phyloP scores from a whole-genome alignment of 441 rosid genomes.

The Populus tomentosa region DNA sequence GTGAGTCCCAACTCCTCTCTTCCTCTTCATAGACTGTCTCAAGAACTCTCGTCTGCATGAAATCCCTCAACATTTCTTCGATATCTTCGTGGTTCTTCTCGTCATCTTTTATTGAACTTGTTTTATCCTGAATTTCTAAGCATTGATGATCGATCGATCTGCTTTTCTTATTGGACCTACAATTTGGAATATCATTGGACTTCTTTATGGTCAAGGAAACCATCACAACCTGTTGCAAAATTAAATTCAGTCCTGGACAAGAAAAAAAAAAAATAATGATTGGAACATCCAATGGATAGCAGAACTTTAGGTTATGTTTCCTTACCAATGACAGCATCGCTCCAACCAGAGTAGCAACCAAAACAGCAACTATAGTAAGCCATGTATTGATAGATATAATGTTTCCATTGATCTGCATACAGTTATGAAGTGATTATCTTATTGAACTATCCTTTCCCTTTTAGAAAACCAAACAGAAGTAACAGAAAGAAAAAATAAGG shows the following conservation, averaged over 20 bases:
- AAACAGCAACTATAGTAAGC: no score
- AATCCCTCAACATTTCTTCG: conserved; percentile 22
- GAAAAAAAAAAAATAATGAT: no score
- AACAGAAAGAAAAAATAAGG: not conserved
- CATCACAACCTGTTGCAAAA: conserved; percentile 10
- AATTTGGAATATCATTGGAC: not conserved
- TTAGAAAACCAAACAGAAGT: not conserved
- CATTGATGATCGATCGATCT: not conserved
- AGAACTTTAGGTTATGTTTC: not conserved
- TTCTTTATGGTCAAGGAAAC: conserved; percentile 22
- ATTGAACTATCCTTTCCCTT: not conserved
- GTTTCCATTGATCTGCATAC: conserved; percentile 24
- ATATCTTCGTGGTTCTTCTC: conserved; percentile 6
- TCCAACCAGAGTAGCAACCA: no score
- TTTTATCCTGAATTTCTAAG: conserved; percentile 11
- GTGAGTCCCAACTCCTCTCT: conserved; percentile 22
- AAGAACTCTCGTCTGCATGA: conserved; percentile 26
- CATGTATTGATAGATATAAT: not conserved
- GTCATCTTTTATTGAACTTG: not conserved
- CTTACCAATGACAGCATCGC: no score
- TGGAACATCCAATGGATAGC: not conserved
- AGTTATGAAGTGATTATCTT: not conserved
- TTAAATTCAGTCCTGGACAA: no score
- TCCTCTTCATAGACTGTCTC: conserved; percentile 29
- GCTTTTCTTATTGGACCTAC: conserved; percentile 9